A percentile compares a stretch with the other conserved stretches of the same genome.
Conservation (phyloP, 306 rosid species). For the Cucurbita ficifolia region DNA sequence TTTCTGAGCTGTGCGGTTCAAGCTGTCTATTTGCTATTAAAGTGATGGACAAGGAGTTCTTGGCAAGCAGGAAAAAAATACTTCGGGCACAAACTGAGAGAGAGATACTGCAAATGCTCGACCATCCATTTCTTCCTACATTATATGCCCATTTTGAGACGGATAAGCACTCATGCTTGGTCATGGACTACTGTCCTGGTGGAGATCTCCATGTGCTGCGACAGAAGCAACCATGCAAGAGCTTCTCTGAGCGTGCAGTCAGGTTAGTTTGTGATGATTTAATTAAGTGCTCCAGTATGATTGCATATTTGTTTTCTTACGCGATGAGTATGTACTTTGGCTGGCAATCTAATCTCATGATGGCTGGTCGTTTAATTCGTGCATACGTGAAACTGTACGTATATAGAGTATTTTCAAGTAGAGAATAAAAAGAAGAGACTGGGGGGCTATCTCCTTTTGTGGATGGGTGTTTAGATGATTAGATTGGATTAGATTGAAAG, state of each 20-base stretch:
- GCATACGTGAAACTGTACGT: neutral
- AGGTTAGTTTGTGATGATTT: constrained; percentile 31
- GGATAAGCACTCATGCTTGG: constrained; percentile 78
- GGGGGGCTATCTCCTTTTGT: neutral
- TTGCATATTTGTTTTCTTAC: neutral
- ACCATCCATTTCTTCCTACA: constrained; percentile 96
- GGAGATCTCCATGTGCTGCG: constrained; percentile 93
- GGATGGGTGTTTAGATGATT: neutral
- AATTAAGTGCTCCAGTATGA: neutral
- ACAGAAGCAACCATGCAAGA: constrained; percentile 68
- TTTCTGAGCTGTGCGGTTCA: constrained; percentile 68
- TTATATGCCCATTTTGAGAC: constrained; percentile 60
- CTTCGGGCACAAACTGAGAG: constrained; percentile 89
- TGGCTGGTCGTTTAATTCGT: neutral
- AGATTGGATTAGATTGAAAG: neutral
- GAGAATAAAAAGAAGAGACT: neutral
- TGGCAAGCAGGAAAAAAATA: constrained; percentile 64
- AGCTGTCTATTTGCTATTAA: constrained; percentile 74
- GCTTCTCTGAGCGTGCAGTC: constrained; percentile 78
- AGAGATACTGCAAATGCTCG: constrained; percentile 82
- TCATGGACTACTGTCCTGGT: constrained; percentile 88
- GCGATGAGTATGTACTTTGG: neutral
- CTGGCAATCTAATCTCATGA: neutral
- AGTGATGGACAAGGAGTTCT: constrained; percentile 86
- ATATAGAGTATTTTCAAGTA: neutral